A percentile compares a stretch with the other conserved stretches of the same genome.
Conservation (phyloP, 352 stramenopile species). For the Globisporangium alternatum region DNA sequence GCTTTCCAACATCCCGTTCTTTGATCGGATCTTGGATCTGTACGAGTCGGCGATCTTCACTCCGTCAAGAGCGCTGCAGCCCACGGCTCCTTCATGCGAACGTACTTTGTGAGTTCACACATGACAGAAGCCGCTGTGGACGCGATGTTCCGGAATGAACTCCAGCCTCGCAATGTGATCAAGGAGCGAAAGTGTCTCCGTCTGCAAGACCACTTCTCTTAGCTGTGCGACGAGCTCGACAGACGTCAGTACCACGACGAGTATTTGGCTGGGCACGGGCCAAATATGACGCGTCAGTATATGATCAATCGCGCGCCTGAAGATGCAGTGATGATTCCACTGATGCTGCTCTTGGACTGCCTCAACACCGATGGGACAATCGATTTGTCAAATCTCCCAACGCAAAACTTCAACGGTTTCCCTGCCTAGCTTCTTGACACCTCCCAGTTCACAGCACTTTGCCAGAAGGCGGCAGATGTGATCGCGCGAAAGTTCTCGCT, state of each 20-base stretch:
- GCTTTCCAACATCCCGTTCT: conserved; percentile 17
- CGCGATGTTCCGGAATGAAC: conserved; percentile 17
- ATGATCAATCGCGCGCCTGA: conserved; percentile 21
- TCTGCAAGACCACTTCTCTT: conserved; percentile 23
- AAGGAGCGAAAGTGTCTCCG: conserved; percentile 26
- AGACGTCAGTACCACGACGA: conserved; percentile 21
- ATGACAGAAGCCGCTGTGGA: conserved; percentile 23
- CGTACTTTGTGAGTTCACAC: conserved; percentile 27
- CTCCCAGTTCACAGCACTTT: conserved; percentile 2
- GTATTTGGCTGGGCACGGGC: conserved; percentile 13
- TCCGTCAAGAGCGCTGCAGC: conserved; percentile 20
- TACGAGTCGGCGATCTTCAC: conserved; percentile 31
- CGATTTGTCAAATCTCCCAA: conserved; percentile 10
- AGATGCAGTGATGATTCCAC: conserved; percentile 23
- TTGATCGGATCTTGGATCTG: conserved; percentile 25
- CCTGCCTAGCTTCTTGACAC: neutral
- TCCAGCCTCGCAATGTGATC: conserved; percentile 9
- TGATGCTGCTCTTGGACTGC: conserved; percentile 30
- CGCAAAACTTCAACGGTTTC: neutral
- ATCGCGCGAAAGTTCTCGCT: conserved; percentile 20
- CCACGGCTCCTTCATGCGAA: conserved; percentile 22
- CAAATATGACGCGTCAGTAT: conserved; percentile 20
- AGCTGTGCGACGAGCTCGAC: conserved; percentile 26
- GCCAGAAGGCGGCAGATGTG: conserved; percentile 13
- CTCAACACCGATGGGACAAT: conserved; percentile 25